These are phyloP conservation scores for Brachypodium distachyon DNA, from an alignment of 202 grass and related monocot species.

Conservation along the genomic window DNA sequence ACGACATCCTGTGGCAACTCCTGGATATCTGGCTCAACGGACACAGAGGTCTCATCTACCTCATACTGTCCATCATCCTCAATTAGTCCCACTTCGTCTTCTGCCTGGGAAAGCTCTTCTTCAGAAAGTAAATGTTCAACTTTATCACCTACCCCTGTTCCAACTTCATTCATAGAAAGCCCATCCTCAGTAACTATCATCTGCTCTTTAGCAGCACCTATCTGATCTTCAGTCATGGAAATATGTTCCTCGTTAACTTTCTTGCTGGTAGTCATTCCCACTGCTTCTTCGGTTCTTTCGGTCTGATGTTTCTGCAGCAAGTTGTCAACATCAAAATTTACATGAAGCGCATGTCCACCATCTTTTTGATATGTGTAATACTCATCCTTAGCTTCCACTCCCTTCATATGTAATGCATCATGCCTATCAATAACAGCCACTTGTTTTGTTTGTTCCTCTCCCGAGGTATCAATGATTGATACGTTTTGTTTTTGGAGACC, in stretches of 20 bases:
- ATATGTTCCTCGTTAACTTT: background rate
- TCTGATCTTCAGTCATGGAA: constrained; percentile 16
- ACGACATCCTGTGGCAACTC: constrained; percentile 17
- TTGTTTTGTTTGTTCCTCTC: constrained; percentile 6
- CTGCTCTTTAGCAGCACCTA: constrained; percentile 16
- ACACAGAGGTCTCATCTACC: background rate
- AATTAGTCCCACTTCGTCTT: constrained; percentile 27
- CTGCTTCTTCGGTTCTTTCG: background rate
- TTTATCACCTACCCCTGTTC: background rate
- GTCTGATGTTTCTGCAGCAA: constrained; percentile 8
- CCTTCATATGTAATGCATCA: background rate
- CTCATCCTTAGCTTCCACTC: constrained; percentile 3
- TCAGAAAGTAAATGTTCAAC: background rate
- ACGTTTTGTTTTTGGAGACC: background rate
- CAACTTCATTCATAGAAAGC: constrained; percentile 16
- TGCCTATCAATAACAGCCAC: constrained; percentile 8
- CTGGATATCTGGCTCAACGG: background rate
- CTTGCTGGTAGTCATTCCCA: background rate
- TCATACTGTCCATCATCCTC: constrained; percentile 12
- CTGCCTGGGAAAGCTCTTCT: constrained; percentile 20
- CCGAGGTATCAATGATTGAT: constrained; percentile 2
- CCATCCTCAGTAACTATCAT: constrained; percentile 3
- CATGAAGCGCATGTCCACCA: background rate
- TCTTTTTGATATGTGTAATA: background rate
- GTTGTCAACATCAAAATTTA: background rate